A percentile compares a stretch with the other conserved stretches of the same genome.
phyloP scores from a whole-genome alignment of 2,329 filamentous ascomycete genomes.

The Bimuria novae-zelandiae region DNA sequence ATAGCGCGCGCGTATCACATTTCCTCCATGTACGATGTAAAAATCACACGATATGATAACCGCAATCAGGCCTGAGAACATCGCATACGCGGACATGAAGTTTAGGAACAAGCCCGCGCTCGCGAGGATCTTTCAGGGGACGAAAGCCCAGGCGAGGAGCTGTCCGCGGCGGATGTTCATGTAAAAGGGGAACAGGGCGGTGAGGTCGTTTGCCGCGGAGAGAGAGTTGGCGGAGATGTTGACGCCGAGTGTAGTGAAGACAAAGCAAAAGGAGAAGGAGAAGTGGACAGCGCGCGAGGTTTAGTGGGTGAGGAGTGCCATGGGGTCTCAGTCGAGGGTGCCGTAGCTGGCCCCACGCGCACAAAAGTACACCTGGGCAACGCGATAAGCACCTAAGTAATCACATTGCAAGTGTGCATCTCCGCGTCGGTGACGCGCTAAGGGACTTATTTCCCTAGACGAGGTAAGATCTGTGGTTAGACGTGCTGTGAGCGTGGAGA shows the following conservation, averaged over 20 bases:
- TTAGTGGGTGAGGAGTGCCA: slow-evolving; percentile 47
- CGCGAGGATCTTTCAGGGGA: slow-evolving; percentile 54
- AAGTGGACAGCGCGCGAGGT: slow-evolving; percentile 46
- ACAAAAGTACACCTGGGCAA: too few relatives aligned
- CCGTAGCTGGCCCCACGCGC: slow-evolving; percentile 61
- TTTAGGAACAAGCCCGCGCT: slow-evolving; percentile 51
- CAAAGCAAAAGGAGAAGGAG: slow-evolving; percentile 50
- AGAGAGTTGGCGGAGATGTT: slow-evolving; percentile 60
- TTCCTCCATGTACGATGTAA: slow-evolving; percentile 59
- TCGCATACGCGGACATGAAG: slow-evolving; percentile 69
- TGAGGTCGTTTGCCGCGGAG: slow-evolving; percentile 59
- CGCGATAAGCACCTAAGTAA: too few relatives aligned
- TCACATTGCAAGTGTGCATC: too few relatives aligned
- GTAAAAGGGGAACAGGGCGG: slow-evolving; percentile 57
- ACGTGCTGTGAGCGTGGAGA: too few relatives aligned
- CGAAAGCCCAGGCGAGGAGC: slow-evolving; percentile 51
- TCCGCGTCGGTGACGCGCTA: too few relatives aligned
- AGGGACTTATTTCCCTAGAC: too few relatives aligned
- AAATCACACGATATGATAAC: slow-evolving; percentile 65
- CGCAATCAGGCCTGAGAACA: slow-evolving; percentile 69
- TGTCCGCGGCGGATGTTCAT: slow-evolving; percentile 58
- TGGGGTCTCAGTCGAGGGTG: slow-evolving; percentile 50
- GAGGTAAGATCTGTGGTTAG: too few relatives aligned
- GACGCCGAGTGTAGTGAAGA: slow-evolving; percentile 57
- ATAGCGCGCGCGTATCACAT: too few relatives aligned